phyloP scores from a whole-genome alignment of 345 rosid species.

The Eucalyptus sp. region DNA sequence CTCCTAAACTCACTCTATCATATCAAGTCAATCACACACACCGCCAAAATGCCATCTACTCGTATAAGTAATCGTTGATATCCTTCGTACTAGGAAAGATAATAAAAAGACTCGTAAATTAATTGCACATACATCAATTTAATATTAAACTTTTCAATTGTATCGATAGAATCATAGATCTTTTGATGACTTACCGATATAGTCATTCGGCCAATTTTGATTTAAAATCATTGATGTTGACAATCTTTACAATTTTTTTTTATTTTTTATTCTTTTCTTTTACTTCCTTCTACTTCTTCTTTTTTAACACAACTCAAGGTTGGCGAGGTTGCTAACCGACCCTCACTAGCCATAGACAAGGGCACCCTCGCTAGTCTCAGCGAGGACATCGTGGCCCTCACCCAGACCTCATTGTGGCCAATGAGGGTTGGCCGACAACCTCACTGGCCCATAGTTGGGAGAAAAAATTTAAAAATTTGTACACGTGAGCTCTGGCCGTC shows the following conservation, averaged over 20 bases:
- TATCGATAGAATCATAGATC: neutral
- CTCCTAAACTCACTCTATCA: neutral
- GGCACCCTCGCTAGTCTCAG: too few relatives aligned
- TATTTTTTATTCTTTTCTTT: too few relatives aligned
- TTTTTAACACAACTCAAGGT: neutral
- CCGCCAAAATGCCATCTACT: neutral
- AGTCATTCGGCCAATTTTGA: neutral
- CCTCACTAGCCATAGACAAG: neutral
- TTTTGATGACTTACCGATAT: too few relatives aligned
- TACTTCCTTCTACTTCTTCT: too few relatives aligned
- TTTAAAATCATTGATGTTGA: too few relatives aligned
- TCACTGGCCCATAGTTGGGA: neutral
- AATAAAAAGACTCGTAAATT: neutral
- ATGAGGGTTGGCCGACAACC: too few relatives aligned
- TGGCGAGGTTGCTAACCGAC: neutral
- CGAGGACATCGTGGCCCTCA: too few relatives aligned
- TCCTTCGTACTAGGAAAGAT: neutral
- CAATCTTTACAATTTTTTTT: too few relatives aligned
- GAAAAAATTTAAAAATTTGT: too few relatives aligned
- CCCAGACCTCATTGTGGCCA: neutral
- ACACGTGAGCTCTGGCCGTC: accelerated
- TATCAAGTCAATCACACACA: neutral
- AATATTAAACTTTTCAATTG: too few relatives aligned
- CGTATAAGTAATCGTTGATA: neutral
- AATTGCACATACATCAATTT: neutral